phyloP scores from a whole-genome alignment of 2,329 filamentous ascomycete species.

The Aspergillus sp. region DNA sequence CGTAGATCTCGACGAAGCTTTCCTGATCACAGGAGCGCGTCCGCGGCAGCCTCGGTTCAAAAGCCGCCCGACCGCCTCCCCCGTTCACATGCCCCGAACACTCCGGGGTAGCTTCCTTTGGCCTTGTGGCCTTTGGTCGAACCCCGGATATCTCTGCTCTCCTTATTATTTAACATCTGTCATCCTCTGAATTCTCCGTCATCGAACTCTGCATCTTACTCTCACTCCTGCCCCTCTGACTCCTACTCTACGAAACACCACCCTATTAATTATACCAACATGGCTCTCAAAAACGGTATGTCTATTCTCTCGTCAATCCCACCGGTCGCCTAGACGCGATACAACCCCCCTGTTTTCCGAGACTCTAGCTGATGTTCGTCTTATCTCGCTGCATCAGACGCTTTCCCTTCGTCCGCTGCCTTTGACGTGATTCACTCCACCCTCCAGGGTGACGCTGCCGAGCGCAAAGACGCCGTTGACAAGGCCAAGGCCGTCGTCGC shows the following conservation, averaged over 20 bases:
- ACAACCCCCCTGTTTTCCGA: background rate
- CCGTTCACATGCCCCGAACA: constrained; percentile 22
- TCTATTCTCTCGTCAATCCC: constrained; percentile 4
- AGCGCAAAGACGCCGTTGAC: constrained; percentile 85
- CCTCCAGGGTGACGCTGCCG: constrained; percentile 66
- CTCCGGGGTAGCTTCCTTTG: constrained; percentile 24
- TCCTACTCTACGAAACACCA: background rate
- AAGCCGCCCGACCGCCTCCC: constrained; percentile 14
- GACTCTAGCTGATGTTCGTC: constrained; percentile 8
- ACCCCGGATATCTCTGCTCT: background rate
- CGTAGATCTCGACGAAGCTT: background rate
- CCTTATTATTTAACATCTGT: constrained; percentile 10
- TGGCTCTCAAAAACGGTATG: constrained; percentile 74
- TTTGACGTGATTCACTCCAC: constrained; percentile 83
- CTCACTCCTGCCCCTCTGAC: background rate
- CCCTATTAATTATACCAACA: constrained; percentile 39
- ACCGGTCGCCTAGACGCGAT: background rate
- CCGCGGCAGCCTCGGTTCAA: constrained; percentile 18
- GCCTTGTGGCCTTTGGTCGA: background rate
- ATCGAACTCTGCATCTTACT: background rate
- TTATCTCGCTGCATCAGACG: constrained; percentile 51
- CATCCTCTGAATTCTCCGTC: background rate
- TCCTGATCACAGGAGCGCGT: constrained; percentile 5
- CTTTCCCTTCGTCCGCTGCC: constrained; percentile 84
- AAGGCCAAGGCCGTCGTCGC: constrained; percentile 83